Conservation (phyloP, 768 basidiomycete species). For the Leucosporidium yakuticum region DNA sequence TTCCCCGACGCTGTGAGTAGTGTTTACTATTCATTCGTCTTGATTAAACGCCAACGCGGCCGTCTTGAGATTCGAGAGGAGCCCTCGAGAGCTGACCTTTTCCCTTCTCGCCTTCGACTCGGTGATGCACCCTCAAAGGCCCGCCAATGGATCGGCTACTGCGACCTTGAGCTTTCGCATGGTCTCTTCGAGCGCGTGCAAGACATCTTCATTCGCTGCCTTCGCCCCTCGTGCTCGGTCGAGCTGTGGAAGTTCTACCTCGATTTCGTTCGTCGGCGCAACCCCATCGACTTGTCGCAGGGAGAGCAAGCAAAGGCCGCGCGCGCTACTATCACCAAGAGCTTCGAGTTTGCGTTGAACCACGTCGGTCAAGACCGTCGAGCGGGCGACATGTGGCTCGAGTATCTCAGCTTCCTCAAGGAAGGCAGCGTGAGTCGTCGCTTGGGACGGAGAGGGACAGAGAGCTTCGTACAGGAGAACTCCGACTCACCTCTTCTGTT, state of each 20-base stretch:
- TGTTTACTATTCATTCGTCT: too few species aligned
- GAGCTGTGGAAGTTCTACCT: slow-evolving; percentile 91
- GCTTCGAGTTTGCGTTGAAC: slow-evolving; percentile 87
- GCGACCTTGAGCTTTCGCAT: slow-evolving; percentile 51
- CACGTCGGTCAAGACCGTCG: slow-evolving; percentile 89
- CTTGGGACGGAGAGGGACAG: neutral
- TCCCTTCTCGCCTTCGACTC: neutral
- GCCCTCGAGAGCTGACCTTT: neutral
- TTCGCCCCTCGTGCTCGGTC: slow-evolving; percentile 77
- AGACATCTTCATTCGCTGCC: slow-evolving; percentile 77
- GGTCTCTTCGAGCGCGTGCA: slow-evolving; percentile 70
- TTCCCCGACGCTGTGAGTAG: slow-evolving; percentile 86
- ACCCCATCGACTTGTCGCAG: slow-evolving; percentile 40
- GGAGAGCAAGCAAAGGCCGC: slow-evolving; percentile 47
- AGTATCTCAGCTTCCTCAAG: slow-evolving; percentile 84
- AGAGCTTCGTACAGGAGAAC: neutral
- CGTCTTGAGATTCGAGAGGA: neutral
- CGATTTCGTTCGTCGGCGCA: slow-evolving; percentile 76
- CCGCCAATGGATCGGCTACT: slow-evolving; percentile 75
- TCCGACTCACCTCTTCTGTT: neutral
- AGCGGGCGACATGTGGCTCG: slow-evolving; percentile 84
- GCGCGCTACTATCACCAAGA: slow-evolving; percentile 72
- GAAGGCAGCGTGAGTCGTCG: slow-evolving; percentile 60
- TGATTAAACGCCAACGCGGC: too few species aligned
- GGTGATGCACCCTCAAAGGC: slow-evolving; percentile 48